A percentile compares a stretch with the other conserved stretches of the same genome.
These are phyloP conservation scores for Didymellaceae sp. DNA, from an alignment of 2,329 filamentous ascomycete species.

Conservation along the genomic window DNA sequence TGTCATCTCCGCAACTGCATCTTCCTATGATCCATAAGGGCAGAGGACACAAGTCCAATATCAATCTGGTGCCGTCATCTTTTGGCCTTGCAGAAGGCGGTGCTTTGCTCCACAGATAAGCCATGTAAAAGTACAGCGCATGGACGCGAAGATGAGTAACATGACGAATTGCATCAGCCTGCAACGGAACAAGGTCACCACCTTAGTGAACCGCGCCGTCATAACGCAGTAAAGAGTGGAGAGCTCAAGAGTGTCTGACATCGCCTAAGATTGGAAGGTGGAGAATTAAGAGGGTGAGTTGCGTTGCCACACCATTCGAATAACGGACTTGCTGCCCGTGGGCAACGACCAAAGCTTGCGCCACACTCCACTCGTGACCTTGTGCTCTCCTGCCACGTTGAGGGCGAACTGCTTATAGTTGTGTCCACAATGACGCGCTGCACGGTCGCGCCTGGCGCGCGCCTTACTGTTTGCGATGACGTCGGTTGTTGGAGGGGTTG, in stretches of 20 bases:
- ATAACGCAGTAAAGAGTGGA: slow-evolving; percentile 5
- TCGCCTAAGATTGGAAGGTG: neutral
- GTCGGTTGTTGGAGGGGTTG: slow-evolving; percentile 1
- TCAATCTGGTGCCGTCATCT: neutral
- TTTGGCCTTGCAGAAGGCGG: slow-evolving; percentile 2
- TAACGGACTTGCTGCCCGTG: too few species aligned
- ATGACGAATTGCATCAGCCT: slow-evolving; percentile 3
- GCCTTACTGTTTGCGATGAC: slow-evolving; percentile 14
- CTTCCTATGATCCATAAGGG: neutral
- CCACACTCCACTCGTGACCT: slow-evolving; percentile 14
- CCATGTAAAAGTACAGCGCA: neutral
- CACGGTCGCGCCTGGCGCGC: slow-evolving; percentile 23
- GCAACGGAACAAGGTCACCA: neutral
- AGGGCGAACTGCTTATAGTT: slow-evolving; percentile 1
- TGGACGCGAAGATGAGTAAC: neutral
- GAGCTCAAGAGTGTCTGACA: neutral
- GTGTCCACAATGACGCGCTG: slow-evolving; percentile 22
- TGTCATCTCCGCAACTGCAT: slow-evolving; percentile 8
- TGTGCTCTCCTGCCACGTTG: slow-evolving; percentile 21
- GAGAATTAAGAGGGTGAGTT: neutral
- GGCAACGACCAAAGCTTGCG: neutral
- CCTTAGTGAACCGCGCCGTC: slow-evolving; percentile 1
- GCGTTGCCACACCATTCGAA: neutral
- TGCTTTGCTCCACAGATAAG: neutral
- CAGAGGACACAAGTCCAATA: neutral